Percentiles rank a stretch among this genome's conserved stretches.
Evolutionary conservation across 257 asterid species (phyloP).

Genomic region (Solanum bulbocastanum): DNA sequence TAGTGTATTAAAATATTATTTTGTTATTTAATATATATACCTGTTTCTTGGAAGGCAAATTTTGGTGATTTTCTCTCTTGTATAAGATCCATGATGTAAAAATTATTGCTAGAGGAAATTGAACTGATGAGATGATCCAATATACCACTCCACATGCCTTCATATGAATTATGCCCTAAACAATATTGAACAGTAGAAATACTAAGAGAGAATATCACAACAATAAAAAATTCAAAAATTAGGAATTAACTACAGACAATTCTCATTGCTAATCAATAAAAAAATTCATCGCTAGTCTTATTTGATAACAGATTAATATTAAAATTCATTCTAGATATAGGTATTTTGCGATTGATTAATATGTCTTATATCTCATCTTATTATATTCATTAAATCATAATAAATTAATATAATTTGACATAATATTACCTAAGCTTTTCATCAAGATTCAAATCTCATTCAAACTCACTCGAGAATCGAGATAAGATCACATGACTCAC

Average conservation of each 20-base stretch:
- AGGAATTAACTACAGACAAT: neutral
- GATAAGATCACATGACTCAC: neutral
- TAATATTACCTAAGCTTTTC: too few species aligned
- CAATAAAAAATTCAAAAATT: too few species aligned
- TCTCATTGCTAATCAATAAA: neutral
- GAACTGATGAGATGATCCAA: slow-evolving; percentile 70
- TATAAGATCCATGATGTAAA: slow-evolving; percentile 52
- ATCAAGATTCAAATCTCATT: too few species aligned
- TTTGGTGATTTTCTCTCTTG: slow-evolving; percentile 4
- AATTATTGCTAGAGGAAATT: slow-evolving; percentile 59
- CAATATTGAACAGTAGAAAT: neutral
- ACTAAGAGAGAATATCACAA: neutral
- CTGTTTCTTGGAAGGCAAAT: slow-evolving; percentile 24
- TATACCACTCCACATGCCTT: slow-evolving; percentile 70
- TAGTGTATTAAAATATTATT: neutral
- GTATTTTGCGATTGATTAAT: neutral
- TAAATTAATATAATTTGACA: neutral
- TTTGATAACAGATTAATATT: neutral
- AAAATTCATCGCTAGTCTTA: neutral
- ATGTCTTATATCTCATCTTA: too few species aligned
- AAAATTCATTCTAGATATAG: neutral
- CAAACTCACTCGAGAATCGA: too few species aligned
- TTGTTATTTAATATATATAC: slow-evolving; percentile 4
- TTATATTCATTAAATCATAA: too few species aligned
- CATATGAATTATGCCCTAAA: slow-evolving; percentile 55